These are phyloP conservation scores for Arthrobotrys megalospora DNA, from an alignment of 2,329 filamentous ascomycete species.

Conservation along the genomic window DNA sequence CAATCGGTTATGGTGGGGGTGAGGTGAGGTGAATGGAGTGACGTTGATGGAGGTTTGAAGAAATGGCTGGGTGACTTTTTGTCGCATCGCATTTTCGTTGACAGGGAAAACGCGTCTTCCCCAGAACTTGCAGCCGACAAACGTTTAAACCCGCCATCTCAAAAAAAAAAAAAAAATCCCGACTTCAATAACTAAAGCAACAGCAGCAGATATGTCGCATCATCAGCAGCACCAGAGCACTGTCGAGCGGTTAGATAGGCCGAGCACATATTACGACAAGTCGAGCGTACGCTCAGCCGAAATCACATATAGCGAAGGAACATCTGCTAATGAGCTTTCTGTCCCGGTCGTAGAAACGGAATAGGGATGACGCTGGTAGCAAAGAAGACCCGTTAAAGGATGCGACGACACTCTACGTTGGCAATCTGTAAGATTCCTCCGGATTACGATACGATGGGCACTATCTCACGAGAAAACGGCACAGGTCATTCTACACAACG, in stretches of 20 bases:
- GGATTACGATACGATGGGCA: conserved; percentile 38
- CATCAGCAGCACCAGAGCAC: conserved; percentile 71
- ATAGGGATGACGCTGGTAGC: conserved; percentile 66
- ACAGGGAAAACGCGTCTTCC: conserved; percentile 59
- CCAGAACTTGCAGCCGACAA: conserved; percentile 43
- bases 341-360: conserved; percentile 29
- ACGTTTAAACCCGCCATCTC: conserved; percentile 24
- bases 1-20: conserved; percentile 38
- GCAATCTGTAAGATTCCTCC: conserved; percentile 80
- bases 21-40: conserved; percentile 28
- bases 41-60: conserved; percentile 34
- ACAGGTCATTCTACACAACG: conserved; percentile 94
- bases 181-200: conserved; percentile 20
- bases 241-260: conserved; percentile 91
- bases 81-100: conserved; percentile 48
- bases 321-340: conserved; percentile 44
- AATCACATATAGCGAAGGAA: background rate
- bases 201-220: conserved; percentile 39
- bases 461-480: conserved; percentile 45
- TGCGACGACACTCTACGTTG: conserved; percentile 96
- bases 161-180: background rate
- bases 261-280: conserved; percentile 90
- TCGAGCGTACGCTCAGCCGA: conserved; percentile 74
- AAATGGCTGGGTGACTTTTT: conserved; percentile 47
- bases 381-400: conserved; percentile 83